phyloP scores from a whole-genome alignment of 169 alveolate species.

The Babesia divergens region DNA sequence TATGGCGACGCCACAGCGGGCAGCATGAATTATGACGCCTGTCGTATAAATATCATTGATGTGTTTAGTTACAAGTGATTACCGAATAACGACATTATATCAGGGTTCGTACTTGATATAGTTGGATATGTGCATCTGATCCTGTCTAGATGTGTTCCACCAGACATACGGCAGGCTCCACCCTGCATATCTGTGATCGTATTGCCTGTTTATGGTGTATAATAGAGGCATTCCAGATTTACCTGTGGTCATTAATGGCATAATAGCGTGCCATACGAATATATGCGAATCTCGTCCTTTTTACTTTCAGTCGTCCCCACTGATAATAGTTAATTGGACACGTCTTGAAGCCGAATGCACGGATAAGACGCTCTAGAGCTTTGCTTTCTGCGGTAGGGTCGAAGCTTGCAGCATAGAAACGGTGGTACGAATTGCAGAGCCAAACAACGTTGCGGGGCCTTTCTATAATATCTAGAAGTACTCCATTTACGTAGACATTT shows the following conservation, averaged over 20 bases:
- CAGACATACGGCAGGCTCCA: conserved; percentile 76
- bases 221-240: neutral
- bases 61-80: no score
- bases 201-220: conserved; percentile 26
- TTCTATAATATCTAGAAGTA: conserved; percentile 69
- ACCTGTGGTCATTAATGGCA: conserved; percentile 69
- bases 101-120: conserved; percentile 34
- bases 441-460: conserved; percentile 68
- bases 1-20: no score
- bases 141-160: conserved; percentile 66
- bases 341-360: conserved; percentile 67
- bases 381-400: conserved; percentile 69
- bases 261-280: conserved; percentile 77
- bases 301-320: conserved; percentile 73
- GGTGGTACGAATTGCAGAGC: conserved; percentile 76
- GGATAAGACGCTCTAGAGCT: conserved; percentile 55
- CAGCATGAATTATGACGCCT: neutral
- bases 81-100: no score
- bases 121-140: conserved; percentile 48
- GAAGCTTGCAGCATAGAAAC: conserved; percentile 70
- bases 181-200: conserved; percentile 68
- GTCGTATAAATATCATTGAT: neutral
- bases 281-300: conserved; percentile 69
- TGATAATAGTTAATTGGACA: conserved; percentile 72
- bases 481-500: conserved; percentile 62